Evolutionary conservation across 2,329 filamentous ascomycete genomes (phyloP).

Genomic region (Cephalotrichum gorgonifer): DNA sequence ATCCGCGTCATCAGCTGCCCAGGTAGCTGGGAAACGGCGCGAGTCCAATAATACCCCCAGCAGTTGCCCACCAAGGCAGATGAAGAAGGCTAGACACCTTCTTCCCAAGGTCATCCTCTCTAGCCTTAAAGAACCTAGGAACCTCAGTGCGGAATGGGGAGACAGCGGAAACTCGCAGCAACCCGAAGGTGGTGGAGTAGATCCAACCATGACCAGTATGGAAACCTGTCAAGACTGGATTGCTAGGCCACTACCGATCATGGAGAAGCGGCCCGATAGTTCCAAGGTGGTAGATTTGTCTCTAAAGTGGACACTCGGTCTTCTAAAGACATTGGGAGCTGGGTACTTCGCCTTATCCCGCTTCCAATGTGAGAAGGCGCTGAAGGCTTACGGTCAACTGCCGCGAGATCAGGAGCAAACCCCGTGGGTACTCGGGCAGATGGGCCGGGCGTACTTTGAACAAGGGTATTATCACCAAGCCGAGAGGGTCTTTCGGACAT

Average conservation of each 20-base stretch:
- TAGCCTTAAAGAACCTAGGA: background rate
- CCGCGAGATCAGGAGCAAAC: conserved; percentile 73
- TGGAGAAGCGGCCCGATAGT: background rate
- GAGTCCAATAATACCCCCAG: background rate
- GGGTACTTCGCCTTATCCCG: conserved; percentile 71
- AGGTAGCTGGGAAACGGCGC: background rate
- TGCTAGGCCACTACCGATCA: background rate
- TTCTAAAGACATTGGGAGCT: conserved; percentile 70
- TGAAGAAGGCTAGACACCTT: background rate
- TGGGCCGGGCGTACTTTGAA: conserved; percentile 87
- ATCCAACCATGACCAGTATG: background rate
- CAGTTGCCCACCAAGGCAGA: background rate
- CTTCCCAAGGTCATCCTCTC: background rate
- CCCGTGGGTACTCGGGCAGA: conserved; percentile 84
- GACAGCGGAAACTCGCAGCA: background rate
- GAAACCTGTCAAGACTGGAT: background rate
- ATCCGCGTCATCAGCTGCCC: background rate
- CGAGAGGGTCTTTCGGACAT: conserved; percentile 72
- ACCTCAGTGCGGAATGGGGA: background rate
- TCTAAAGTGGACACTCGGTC: conserved; percentile 64
- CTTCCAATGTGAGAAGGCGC: conserved; percentile 68
- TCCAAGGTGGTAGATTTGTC: conserved; percentile 42
- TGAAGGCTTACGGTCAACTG: conserved; percentile 63
- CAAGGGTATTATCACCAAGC: conserved; percentile 78
- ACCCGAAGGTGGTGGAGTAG: background rate